phyloP scores from a whole-genome alignment of 495 filamentous ascomycete species.

The Penicillium argentinense region DNA sequence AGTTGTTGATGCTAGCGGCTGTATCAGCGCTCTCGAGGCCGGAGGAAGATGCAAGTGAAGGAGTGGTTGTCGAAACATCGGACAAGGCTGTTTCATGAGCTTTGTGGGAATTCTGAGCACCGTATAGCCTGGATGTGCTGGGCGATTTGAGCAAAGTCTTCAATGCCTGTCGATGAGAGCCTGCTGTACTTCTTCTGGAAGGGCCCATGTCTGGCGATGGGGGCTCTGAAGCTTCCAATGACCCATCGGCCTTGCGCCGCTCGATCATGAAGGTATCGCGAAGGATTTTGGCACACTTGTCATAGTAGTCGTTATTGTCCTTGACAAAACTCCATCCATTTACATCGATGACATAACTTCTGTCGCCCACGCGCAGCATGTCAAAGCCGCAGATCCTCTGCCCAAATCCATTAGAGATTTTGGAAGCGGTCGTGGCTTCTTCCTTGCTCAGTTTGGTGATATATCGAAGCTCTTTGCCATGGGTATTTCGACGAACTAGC shows the following conservation, averaged over 20 bases:
- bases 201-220: conserved; percentile 31
- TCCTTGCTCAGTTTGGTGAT: conserved; percentile 80
- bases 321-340: conserved; percentile 99
- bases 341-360: conserved; percentile 97
- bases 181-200: conserved; percentile 30
- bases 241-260: conserved; percentile 54
- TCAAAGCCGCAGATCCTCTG: conserved; percentile 97
- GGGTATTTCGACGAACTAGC: conserved; percentile 89
- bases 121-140: conserved; percentile 60
- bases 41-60: conserved; percentile 52
- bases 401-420: conserved; percentile 89
- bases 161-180: conserved; percentile 46
- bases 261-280: conserved; percentile 83
- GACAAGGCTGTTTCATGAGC: conserved; percentile 36
- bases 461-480: conserved; percentile 96
- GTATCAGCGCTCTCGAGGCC: conserved; percentile 40
- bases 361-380: conserved; percentile 79
- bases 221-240: conserved; percentile 32
- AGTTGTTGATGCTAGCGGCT: conserved; percentile 15
- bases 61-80: conserved; percentile 40
- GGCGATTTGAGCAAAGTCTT: conserved; percentile 64
- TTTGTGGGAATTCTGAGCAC: conserved; percentile 43
- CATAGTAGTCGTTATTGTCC: conserved; percentile 98
- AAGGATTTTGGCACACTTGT: conserved; percentile 82
- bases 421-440: conserved; percentile 80